A percentile compares a stretch with the other conserved stretches of the same genome.
Evolutionary conservation across 441 rosid genomes (phyloP).

Genomic region (Pelargonium fulgidum): DNA sequence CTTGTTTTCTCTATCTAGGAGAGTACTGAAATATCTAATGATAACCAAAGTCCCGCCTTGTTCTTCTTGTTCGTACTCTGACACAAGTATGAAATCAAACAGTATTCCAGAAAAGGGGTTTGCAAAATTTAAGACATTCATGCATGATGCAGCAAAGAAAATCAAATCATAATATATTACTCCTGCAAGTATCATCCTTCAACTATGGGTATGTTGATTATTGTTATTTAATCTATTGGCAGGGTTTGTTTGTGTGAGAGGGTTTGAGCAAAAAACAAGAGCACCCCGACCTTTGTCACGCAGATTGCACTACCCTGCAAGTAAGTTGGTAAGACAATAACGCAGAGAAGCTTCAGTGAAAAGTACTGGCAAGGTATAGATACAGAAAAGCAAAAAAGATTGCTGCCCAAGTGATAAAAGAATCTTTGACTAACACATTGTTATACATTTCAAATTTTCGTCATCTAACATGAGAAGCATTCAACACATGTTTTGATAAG

Average conservation of each 20-base stretch:
- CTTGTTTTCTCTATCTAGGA: background rate
- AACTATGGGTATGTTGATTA: background rate
- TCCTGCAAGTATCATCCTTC: background rate
- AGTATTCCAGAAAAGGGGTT: background rate
- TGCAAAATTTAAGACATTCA: no score
- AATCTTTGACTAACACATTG: constrained; percentile 34
- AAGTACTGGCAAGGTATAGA: constrained; percentile 25
- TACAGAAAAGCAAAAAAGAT: constrained; percentile 21
- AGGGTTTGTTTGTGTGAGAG: constrained; percentile 96
- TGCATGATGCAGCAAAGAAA: no score
- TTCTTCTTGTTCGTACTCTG: background rate
- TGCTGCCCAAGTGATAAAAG: constrained; percentile 25
- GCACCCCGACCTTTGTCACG: constrained; percentile 81
- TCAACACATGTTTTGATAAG: constrained; percentile 22
- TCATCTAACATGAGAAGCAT: constrained; percentile 32
- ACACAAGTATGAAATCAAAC: constrained; percentile 10
- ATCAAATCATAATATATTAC: background rate
- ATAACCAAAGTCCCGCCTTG: no score
- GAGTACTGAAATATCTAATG: background rate
- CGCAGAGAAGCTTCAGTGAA: constrained; percentile 22
- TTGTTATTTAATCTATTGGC: constrained; percentile 29
- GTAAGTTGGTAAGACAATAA: constrained; percentile 45
- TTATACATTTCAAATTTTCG: constrained; percentile 38
- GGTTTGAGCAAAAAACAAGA: constrained; percentile 61
- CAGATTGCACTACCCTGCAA: constrained; percentile 76